These are phyloP conservation scores for Vitellaria paradoxa DNA, from an alignment of 179 eudicot genomes.

Conservation along the genomic window DNA sequence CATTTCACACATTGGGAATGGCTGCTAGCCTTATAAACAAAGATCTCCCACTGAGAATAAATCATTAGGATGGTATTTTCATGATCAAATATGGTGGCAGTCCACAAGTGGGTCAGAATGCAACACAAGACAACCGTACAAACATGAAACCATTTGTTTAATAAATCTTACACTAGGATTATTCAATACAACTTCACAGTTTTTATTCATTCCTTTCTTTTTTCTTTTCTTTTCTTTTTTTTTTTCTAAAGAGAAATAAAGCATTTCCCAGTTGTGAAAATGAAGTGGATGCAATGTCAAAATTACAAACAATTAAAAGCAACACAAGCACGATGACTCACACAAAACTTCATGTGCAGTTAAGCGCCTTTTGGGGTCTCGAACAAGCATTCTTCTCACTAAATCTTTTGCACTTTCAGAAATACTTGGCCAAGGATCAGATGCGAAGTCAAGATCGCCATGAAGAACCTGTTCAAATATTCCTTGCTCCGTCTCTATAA, in stretches of 20 bases:
- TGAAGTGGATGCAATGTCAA: background rate
- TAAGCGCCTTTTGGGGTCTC: conserved; percentile 53
- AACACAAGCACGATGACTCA: conserved; percentile 27
- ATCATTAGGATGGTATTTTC: background rate
- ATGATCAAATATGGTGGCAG: background rate
- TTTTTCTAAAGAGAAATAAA: background rate
- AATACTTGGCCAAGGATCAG: conserved; percentile 74
- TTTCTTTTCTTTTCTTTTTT: background rate
- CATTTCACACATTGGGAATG: background rate
- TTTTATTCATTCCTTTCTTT: background rate
- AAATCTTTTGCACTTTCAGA: conserved; percentile 67
- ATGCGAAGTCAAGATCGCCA: conserved; percentile 66
- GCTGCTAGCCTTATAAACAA: background rate
- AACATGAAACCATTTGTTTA: background rate
- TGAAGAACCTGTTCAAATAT: conserved; percentile 70
- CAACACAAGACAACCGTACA: too few species aligned
- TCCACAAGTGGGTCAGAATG: background rate
- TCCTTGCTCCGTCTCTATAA: conserved; percentile 60
- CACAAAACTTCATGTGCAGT: conserved; percentile 64
- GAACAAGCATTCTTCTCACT: conserved; percentile 61
- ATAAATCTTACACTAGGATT: background rate
- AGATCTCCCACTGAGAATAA: background rate
- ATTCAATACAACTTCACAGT: background rate
- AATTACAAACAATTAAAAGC: background rate
- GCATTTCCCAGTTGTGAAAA: conserved; percentile 9